A percentile compares a stretch with the other conserved stretches of the same genome.
These are phyloP conservation scores for Populus hybrid DNA, from an alignment of 441 rosid species.

Conservation along the genomic window DNA sequence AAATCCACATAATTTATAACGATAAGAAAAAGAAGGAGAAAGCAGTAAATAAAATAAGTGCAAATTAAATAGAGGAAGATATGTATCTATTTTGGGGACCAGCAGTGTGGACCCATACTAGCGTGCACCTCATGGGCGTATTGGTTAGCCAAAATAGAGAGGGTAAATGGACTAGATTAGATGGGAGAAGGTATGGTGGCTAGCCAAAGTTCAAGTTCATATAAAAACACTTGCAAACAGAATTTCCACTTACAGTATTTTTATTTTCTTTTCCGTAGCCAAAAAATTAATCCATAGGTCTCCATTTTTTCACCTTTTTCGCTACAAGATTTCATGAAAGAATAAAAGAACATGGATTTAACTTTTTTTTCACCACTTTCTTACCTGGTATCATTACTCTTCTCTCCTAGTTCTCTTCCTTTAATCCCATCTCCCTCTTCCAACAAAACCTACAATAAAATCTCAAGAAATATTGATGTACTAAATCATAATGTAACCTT, in stretches of 20 bases:
- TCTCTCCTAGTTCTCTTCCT: constrained; percentile 11
- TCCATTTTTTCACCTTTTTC: constrained; percentile 32
- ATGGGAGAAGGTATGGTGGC: constrained; percentile 39
- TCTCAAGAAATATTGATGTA: constrained; percentile 1
- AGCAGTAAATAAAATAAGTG: constrained; percentile 28
- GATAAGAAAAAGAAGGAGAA: constrained; percentile 8
- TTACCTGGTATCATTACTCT: constrained; percentile 49
- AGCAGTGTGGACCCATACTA: constrained; percentile 50
- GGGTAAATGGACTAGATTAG: constrained; percentile 17
- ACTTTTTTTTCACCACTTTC: constrained; percentile 23
- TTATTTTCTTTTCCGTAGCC: background rate
- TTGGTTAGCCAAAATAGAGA: background rate
- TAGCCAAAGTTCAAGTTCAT: constrained; percentile 33
- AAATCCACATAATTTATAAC: constrained; percentile 22
- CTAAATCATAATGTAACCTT: background rate
- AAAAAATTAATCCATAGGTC: constrained; percentile 16
- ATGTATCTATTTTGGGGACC: constrained; percentile 50
- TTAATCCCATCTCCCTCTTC: constrained; percentile 3
- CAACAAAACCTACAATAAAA: constrained; percentile 20
- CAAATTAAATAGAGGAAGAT: constrained; percentile 1
- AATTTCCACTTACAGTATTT: constrained; percentile 35
- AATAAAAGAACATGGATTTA: constrained; percentile 26
- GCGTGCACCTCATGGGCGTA: constrained; percentile 63
- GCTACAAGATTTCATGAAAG: constrained; percentile 36
- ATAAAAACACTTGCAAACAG: constrained; percentile 20